phyloP scores from a whole-genome alignment of 1,284 basidiomycete species.

The Vanrija sp. region DNA sequence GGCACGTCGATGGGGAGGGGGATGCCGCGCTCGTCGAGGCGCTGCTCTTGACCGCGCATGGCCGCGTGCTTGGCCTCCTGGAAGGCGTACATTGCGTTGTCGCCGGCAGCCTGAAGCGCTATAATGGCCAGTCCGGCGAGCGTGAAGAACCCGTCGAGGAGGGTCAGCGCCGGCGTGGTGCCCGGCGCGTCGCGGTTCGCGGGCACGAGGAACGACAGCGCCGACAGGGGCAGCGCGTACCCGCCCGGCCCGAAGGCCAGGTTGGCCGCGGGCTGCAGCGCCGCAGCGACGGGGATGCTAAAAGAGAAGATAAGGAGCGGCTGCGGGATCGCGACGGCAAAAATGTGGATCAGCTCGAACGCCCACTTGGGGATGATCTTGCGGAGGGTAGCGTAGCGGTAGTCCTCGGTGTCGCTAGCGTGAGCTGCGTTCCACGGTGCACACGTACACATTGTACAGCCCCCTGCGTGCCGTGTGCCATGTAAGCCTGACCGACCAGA shows the following conservation, averaged over 20 bases:
- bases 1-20: conserved; percentile 36
- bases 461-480: conserved; percentile 83
- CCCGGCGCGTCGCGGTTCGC: conserved; percentile 1
- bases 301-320: conserved; percentile 65
- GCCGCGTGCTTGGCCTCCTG: conserved; percentile 66
- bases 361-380: conserved; percentile 61
- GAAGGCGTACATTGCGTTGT: conserved; percentile 86
- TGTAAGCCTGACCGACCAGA: conserved; percentile 67
- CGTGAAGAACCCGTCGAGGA: conserved; percentile 62
- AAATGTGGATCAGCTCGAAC: conserved; percentile 76
- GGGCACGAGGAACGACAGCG: too few species aligned
- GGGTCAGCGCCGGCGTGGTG: conserved; percentile 43
- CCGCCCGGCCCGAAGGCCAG: not conserved
- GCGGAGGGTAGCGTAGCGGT: conserved; percentile 80
- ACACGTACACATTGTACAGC: conserved; percentile 57
- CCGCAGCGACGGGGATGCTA: conserved; percentile 49
- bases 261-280: not conserved
- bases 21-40: conserved; percentile 15
- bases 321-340: conserved; percentile 61
- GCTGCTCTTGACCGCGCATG: conserved; percentile 17
- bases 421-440: conserved; percentile 30
- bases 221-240: too few species aligned
- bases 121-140: conserved; percentile 61
- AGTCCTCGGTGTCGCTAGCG: conserved; percentile 62
- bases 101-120: conserved; percentile 70